These are phyloP conservation scores for Botrytis deweyae DNA, from an alignment of 2,329 filamentous ascomycete genomes.

Conservation along the genomic window DNA sequence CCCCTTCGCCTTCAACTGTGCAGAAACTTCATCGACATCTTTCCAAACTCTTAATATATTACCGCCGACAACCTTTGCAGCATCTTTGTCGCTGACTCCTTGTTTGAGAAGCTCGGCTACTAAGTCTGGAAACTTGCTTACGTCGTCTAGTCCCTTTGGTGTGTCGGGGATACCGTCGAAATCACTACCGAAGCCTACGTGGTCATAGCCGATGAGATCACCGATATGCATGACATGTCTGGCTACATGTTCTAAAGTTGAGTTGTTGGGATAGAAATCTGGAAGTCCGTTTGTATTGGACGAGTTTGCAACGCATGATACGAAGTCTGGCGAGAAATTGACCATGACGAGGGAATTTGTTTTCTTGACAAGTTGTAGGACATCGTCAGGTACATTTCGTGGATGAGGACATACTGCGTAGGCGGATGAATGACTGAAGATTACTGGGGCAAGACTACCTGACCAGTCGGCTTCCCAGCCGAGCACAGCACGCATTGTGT, in stretches of 20 bases:
- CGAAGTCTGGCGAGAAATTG: slow-evolving; percentile 81
- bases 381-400: slow-evolving; percentile 83
- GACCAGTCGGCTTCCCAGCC: slow-evolving; percentile 60
- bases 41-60: slow-evolving; percentile 85
- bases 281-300: slow-evolving; percentile 64
- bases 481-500: slow-evolving; percentile 84
- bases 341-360: slow-evolving; percentile 82
- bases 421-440: slow-evolving; percentile 86
- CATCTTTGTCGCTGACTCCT: slow-evolving; percentile 73
- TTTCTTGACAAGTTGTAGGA: slow-evolving; percentile 73
- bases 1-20: slow-evolving; percentile 59
- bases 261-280: slow-evolving; percentile 63
- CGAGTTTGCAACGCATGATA: slow-evolving; percentile 62
- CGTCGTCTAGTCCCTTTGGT: slow-evolving; percentile 77
- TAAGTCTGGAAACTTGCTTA: slow-evolving; percentile 77
- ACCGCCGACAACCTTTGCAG: slow-evolving; percentile 70
- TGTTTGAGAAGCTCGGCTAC: slow-evolving; percentile 71
- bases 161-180: slow-evolving; percentile 74
- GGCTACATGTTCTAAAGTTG: slow-evolving; percentile 74
- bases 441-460: slow-evolving; percentile 76
- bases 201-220: slow-evolving; percentile 76
- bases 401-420: slow-evolving; percentile 82
- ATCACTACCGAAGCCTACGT: slow-evolving; percentile 87
- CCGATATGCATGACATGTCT: slow-evolving; percentile 83
- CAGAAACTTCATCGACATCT: slow-evolving; percentile 71